Base-by-base conservation (phyloP, 257 asterid species). In the Vinca minor region DNA sequence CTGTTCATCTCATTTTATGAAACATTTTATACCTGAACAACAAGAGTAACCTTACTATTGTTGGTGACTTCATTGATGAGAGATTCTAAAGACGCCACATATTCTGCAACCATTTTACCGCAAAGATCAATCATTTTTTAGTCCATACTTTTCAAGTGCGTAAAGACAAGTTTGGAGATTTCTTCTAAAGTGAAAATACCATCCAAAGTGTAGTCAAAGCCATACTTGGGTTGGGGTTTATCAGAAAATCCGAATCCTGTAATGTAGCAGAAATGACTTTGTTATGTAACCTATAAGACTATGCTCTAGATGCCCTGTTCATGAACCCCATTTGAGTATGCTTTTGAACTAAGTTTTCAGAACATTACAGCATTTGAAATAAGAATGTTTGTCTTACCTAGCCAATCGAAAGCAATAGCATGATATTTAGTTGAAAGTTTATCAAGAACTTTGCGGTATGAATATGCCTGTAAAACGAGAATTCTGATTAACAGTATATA, bases 211-310 rank as follows among this genome's bases (percentile, higher is more conserved):
- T 91, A 91, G 82, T 91, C 94, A 66, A 91, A 91, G 48, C 95
- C 98, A 62, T 85, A 91, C 74, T 67, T 83, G 13, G 98, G 94
- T 70, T 91, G 98, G 54, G 98, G 98, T 74, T 88, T 88, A 57
- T 91, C 98, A 21, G 98, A 91, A 83, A 88, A 88, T 74, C 98
- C 98, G 82, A 91, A 91, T 72, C 98, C 98, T 91, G 82, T 56
- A 69, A 59, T 15, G 64, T 21, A 75, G 72, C 38, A 75, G 35
- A 44, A n/a, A 42, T 28, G 21, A 17, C 64, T 34, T 20, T 12
- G 60, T 48, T 17, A 35, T 21, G 28, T 34, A 35, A 31, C 54
- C 21, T 47, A 54, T 63, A 39, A 63, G 26, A 15, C 21, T 29
- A 32, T 31, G 23, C 28, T 45, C 38, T 35, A 14, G 14, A 20